Evolutionary conservation across 257 asterid species (phyloP), one percentile per base, ranked within the genome.

Genomic region (Asclepias syriaca): DNA sequence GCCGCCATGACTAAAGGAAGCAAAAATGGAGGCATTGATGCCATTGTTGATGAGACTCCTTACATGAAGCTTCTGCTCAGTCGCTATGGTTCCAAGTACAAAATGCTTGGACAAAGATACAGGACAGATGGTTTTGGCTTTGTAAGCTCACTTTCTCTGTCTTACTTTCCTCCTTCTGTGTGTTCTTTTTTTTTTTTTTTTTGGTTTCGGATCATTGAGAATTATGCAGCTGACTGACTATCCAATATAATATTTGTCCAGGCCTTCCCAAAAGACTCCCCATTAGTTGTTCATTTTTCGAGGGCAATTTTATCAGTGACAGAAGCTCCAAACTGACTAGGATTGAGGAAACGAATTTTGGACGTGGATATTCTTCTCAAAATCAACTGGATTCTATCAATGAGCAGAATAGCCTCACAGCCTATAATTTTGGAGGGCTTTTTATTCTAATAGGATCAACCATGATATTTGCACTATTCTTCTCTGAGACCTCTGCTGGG

Each of bases 81-180:
- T 53, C 74, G 69, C 65, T 87, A 84, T 9, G 77, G 77, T 57
- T 66, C 83, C 27, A 70, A 69, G 16, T 89, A 89, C 81, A 89
- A 74, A 50, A 85, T 84, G 65, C 80, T 76, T 2, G 90, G 85
- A 6, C 86, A 82, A 27, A 78, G 85, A 0, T 80, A 87, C 81
- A 81, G 63, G 67, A 82, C 88, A 0, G 88, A 79, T 34, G 93
- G 96, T 2, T 82, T 87, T 46, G 86, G 91, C 51, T 89, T 87
- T 40, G 91, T 82, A 75, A 78, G 96, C 78, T 39, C 70, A 43
- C 16, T 63, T 65, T 68, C 19, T 50, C 58, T 24, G 1, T 67
- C 53, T 37, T 40, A 16, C 19, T 43, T 40, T 19, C 66, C 32
- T 15, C 40, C 22, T 24, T 74, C n/a, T n/a, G n/a, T n/a, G n/a